A percentile compares a stretch with the other conserved stretches of the same genome.
These are phyloP conservation scores for Amphicarpaea edgeworthii DNA, from an alignment of 306 rosid species.

Conservation along the genomic window DNA sequence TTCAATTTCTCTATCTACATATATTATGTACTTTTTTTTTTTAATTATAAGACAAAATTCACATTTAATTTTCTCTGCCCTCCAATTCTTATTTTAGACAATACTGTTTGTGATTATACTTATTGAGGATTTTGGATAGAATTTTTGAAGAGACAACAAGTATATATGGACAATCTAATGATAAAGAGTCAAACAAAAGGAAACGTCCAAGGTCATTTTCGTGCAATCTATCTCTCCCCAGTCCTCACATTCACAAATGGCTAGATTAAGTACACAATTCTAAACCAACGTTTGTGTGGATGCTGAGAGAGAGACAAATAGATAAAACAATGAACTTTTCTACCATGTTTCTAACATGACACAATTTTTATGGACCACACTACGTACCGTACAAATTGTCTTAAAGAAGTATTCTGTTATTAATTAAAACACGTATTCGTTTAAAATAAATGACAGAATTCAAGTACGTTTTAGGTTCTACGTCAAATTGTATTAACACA, in stretches of 20 bases:
- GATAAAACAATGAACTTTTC: slow-evolving; percentile 15
- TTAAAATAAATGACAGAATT: background rate
- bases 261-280: slow-evolving; percentile 14
- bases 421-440: slow-evolving; percentile 16
- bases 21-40: background rate
- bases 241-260: slow-evolving; percentile 11
- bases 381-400: slow-evolving; percentile 12
- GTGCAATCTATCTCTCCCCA: slow-evolving; percentile 16
- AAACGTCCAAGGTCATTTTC: slow-evolving; percentile 19
- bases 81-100: slow-evolving; percentile 33
- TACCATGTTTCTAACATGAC: slow-evolving; percentile 16
- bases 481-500: slow-evolving; percentile 55
- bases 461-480: slow-evolving; percentile 34
- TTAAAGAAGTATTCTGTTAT: slow-evolving; percentile 11
- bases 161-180: slow-evolving; percentile 23
- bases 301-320: background rate
- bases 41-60: background rate
- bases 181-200: slow-evolving; percentile 22
- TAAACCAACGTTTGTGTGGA: slow-evolving; percentile 2
- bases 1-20: background rate
- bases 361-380: slow-evolving; percentile 26
- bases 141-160: slow-evolving; percentile 21
- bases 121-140: background rate
- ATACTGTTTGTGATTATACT: slow-evolving; percentile 7
- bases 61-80: background rate